Conservation (phyloP, 805 yeast genomes). For the Maudiozyma serrabonitensis region DNA sequence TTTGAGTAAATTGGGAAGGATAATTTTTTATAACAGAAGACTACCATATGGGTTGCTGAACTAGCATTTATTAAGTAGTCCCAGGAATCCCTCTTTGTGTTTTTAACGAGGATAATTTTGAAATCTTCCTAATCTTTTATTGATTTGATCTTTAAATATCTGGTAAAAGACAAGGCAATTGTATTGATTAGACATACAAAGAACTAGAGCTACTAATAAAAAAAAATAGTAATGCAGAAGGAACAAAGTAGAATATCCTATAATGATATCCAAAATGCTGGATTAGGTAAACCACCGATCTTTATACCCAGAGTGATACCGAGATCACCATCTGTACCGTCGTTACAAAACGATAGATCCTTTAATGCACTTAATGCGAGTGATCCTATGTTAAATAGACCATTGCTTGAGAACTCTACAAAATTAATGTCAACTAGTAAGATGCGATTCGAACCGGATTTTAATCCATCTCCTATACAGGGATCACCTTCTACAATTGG, state of each 20-base stretch:
- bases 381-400: slow-evolving; percentile 5
- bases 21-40: too few relatives aligned
- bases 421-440: neutral
- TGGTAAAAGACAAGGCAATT: too few relatives aligned
- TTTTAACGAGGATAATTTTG: too few relatives aligned
- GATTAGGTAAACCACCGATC: neutral
- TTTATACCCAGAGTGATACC: neutral
- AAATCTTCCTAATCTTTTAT: too few relatives aligned
- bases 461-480: neutral
- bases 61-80: too few relatives aligned
- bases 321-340: slow-evolving; percentile 18
- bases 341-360: slow-evolving; percentile 9
- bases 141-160: too few relatives aligned
- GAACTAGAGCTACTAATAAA: too few relatives aligned
- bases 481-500: neutral
- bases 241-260: neutral
- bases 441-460: neutral
- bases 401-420: neutral
- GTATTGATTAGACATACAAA: too few relatives aligned
- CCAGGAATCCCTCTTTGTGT: too few relatives aligned
- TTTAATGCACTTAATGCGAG: slow-evolving; percentile 5
- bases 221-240: neutral
- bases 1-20: too few relatives aligned
- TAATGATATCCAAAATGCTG: neutral
- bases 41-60: too few relatives aligned